Evolutionary conservation across 2,329 filamentous ascomycete genomes (phyloP).

Genomic region (Pochonia chlamydosporia): DNA sequence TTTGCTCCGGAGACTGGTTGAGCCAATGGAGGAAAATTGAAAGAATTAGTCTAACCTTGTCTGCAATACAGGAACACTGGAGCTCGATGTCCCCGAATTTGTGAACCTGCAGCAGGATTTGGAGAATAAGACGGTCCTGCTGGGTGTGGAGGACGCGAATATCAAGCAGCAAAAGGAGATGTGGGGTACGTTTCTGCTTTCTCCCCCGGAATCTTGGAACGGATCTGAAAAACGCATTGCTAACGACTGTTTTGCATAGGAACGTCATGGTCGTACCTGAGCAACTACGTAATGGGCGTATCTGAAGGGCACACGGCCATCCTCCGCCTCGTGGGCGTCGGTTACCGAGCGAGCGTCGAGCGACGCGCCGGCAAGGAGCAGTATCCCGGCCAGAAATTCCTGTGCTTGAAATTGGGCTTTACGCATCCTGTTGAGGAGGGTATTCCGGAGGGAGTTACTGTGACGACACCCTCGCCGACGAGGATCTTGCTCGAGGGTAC

Average conservation of each 20-base stretch:
- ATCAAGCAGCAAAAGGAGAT: conserved; percentile 79
- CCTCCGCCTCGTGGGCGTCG: conserved; percentile 87
- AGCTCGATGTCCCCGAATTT: conserved; percentile 73
- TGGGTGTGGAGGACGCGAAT: conserved; percentile 64
- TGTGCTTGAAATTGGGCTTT: conserved; percentile 92
- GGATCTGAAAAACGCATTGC: not conserved
- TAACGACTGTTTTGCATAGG: conserved; percentile 43
- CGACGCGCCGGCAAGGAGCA: conserved; percentile 65
- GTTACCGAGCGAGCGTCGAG: conserved; percentile 87
- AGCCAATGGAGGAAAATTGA: too few relatives aligned
- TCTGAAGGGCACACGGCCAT: conserved; percentile 95
- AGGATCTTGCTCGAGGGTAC: conserved; percentile 84
- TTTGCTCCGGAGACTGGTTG: too few relatives aligned
- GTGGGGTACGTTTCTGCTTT: conserved; percentile 65
- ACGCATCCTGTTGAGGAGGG: conserved; percentile 91
- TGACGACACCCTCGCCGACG: conserved; percentile 84
- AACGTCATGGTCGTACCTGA: conserved; percentile 82
- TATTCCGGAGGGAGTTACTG: conserved; percentile 76
- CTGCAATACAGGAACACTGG: conserved; percentile 57
- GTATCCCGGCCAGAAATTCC: conserved; percentile 79
- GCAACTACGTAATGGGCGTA: conserved; percentile 87
- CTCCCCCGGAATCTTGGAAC: not conserved
- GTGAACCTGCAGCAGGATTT: conserved; percentile 65
- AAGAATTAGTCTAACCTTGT: conserved; percentile 4
- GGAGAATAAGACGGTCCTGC: conserved; percentile 53